phyloP scores from a whole-genome alignment of 2,329 filamentous ascomycete genomes.

The Nemania bipapillata region DNA sequence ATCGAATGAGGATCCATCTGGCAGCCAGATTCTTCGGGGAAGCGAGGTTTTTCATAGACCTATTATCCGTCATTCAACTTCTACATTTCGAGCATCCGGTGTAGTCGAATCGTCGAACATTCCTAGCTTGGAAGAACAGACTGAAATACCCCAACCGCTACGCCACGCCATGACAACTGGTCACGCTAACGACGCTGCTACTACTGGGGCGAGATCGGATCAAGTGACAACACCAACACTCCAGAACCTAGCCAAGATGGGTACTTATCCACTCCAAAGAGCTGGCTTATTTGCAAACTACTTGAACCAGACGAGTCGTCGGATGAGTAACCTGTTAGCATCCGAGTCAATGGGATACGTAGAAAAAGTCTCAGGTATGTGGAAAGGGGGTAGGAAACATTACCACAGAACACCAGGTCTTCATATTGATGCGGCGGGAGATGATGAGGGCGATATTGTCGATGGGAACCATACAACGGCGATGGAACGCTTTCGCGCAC shows the following conservation, averaged over 20 bases:
- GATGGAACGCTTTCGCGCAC: slow-evolving; percentile 84
- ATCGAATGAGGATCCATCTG: slow-evolving; percentile 80
- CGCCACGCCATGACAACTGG: slow-evolving; percentile 53
- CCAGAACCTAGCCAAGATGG: slow-evolving; percentile 67
- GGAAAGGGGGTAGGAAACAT: slow-evolving; percentile 89
- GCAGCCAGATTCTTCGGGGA: slow-evolving; percentile 86
- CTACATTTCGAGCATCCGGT: slow-evolving; percentile 50
- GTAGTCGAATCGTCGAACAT: slow-evolving; percentile 37
- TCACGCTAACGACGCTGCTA: slow-evolving; percentile 49
- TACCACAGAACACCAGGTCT: slow-evolving; percentile 73
- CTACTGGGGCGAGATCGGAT: slow-evolving; percentile 43
- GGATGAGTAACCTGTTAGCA: slow-evolving; percentile 83
- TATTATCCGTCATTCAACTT: slow-evolving; percentile 67
- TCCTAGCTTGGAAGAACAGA: slow-evolving; percentile 32
- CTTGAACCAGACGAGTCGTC: slow-evolving; percentile 79
- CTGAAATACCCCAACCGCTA: slow-evolving; percentile 37
- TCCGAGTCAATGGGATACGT: slow-evolving; percentile 96
- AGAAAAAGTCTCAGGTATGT: slow-evolving; percentile 97
- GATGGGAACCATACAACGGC: slow-evolving; percentile 72
- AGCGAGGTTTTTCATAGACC: slow-evolving; percentile 90
- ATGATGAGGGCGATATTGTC: slow-evolving; percentile 63
- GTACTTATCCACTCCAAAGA: slow-evolving; percentile 82
- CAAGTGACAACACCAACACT: slow-evolving; percentile 58
- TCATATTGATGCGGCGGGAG: slow-evolving; percentile 64
- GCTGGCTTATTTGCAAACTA: slow-evolving; percentile 86